These are phyloP conservation scores for Heliamphora exappendiculata DNA, from an alignment of 148 eudicot genomes.

Conservation along the genomic window DNA sequence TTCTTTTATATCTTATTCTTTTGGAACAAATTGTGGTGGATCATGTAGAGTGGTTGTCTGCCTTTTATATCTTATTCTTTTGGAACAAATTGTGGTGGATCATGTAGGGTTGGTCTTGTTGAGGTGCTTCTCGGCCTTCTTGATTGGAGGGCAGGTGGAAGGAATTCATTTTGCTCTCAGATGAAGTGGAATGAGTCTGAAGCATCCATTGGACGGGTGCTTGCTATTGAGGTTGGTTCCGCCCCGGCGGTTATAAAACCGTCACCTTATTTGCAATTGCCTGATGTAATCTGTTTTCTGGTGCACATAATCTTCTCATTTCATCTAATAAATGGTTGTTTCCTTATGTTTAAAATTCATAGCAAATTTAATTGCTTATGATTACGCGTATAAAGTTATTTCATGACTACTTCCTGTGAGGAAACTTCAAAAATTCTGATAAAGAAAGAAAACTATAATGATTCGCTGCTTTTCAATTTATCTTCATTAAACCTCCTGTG, in stretches of 20 bases:
- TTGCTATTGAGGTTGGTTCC: conserved; percentile 93
- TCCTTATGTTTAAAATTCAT: neutral
- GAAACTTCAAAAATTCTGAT: no score
- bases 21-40: conserved; percentile 7
- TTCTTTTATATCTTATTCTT: neutral
- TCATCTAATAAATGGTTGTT: neutral
- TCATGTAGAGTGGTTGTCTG: conserved; percentile 37
- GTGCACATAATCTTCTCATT: neutral
- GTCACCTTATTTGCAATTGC: neutral
- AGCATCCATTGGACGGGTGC: conserved; percentile 96
- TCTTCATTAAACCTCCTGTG: neutral
- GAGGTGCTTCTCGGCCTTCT: conserved; percentile 97
- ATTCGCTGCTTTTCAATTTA: neutral
- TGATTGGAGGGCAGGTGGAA: conserved; percentile 99
- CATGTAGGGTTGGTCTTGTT: conserved; percentile 87
- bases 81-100: conserved; percentile 8
- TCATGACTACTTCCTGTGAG: neutral
- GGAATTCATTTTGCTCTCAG: conserved; percentile 81
- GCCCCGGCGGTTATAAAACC: neutral
- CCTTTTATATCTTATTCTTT: neutral
- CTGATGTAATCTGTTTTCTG: neutral
- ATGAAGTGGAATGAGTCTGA: conserved; percentile 99
- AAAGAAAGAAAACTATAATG: neutral
- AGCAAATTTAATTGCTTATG: neutral
- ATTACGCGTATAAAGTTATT: neutral